Evolutionary conservation across 2,329 filamentous ascomycete genomes (phyloP), one percentile per base, ranked within the genome.

Genomic region (Microcyclospora pomicola): DNA sequence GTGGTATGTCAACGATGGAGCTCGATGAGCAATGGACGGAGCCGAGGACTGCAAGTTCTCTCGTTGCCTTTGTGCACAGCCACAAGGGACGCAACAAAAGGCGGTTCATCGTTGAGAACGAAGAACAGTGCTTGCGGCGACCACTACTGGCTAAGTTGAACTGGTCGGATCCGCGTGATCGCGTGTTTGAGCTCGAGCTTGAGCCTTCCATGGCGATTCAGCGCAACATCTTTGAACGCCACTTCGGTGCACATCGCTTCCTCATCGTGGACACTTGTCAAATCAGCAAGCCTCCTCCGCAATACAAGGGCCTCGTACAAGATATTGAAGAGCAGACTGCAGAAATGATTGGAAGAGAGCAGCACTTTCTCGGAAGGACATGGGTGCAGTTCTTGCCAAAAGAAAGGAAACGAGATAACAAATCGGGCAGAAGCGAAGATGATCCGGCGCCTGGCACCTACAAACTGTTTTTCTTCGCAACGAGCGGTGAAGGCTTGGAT

Each of bases 301-400:
- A 1, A 36, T 43, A 31, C 34, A 31, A 16, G 59, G n/a, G n/a
- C n/a, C n/a, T n/a, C n/a, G n/a, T 16, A 12, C 27, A 40, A 12
- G 33, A 42, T 24, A 16, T 42, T 15, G 16, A 43, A 5, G n/a
- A 30, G 28, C 40, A 49, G 6, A 63, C 54, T 42, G 37, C 42
- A 9, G 46, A 59, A 15, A 64, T 63, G 63, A 47, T 61, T 2
- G 5, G 27, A 1, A 43, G 7, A 2, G 53, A 60, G 5, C 61
- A 66, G 27, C 27, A 39, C 0, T 62, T 69, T 28, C 45, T 68
- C 0, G 62, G 61, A 1, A 53, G 63, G 2, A 56, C 37, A 15
- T 69, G 66, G 65, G 47, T 52, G 9, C 55, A 52, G 0, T 61
- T 65, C 15, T 53, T 62, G 15, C 13, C 64, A 0, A 58, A 64